Evolutionary conservation across 768 basidiomycete genomes (phyloP).

Genomic region (Calocera cornea): DNA sequence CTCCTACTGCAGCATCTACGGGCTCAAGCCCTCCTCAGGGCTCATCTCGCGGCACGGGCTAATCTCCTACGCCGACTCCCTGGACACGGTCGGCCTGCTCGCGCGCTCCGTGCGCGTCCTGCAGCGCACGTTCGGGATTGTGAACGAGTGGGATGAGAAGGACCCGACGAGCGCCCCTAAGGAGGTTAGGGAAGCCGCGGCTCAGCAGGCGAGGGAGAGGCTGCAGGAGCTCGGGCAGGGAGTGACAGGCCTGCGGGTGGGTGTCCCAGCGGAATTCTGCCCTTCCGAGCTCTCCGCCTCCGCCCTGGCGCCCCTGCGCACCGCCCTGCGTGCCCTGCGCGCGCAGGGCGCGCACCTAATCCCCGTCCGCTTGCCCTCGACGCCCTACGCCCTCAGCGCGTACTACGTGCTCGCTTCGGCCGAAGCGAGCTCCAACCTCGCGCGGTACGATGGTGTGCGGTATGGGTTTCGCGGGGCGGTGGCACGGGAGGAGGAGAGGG

Average conservation of each 20-base stretch:
- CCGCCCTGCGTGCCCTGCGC: slow-evolving; percentile 31
- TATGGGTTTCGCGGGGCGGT: slow-evolving; percentile 41
- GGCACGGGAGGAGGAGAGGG: slow-evolving; percentile 28
- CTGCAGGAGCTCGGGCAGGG: background rate
- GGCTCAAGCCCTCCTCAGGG: slow-evolving; percentile 91
- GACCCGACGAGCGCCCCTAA: slow-evolving; percentile 61
- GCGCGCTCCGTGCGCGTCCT: slow-evolving; percentile 23
- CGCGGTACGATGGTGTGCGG: slow-evolving; percentile 75
- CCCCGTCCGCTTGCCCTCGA: slow-evolving; percentile 59
- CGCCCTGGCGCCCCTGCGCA: slow-evolving; percentile 35
- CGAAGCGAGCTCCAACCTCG: slow-evolving; percentile 85
- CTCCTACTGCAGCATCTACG: slow-evolving; percentile 82
- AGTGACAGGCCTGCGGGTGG: slow-evolving; percentile 8
- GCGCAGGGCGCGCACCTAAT: slow-evolving; percentile 50
- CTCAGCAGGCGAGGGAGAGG: slow-evolving; percentile 16
- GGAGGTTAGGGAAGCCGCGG: slow-evolving; percentile 25
- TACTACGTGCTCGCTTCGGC: slow-evolving; percentile 95
- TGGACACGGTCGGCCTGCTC: slow-evolving; percentile 87
- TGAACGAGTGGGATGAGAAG: slow-evolving; percentile 45
- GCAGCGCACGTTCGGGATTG: slow-evolving; percentile 22
- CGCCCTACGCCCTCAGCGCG: slow-evolving; percentile 65
- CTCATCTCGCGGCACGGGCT: slow-evolving; percentile 81
- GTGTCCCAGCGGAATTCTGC: slow-evolving; percentile 53
- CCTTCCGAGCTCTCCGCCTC: slow-evolving; percentile 45
- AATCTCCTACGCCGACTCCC: slow-evolving; percentile 82